Conservation (phyloP, 2,329 filamentous ascomycete genomes). For the Trichoderma sp. region DNA sequence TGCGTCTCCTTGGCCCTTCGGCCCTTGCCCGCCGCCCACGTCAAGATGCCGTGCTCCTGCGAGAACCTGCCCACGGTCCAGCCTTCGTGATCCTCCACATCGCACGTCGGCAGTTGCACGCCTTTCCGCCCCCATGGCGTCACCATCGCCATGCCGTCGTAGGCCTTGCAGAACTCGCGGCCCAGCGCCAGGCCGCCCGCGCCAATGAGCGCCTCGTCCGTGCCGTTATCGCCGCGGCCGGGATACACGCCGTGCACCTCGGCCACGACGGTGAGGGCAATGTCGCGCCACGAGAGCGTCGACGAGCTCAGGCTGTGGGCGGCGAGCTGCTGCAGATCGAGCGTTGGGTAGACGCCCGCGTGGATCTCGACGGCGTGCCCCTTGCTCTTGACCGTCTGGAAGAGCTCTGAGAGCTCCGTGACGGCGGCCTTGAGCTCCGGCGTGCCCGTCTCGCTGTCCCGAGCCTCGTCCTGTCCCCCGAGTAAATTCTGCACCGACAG, state of each 20-base stretch:
- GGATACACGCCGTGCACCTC: slow-evolving; percentile 72
- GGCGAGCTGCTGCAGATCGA: slow-evolving; percentile 79
- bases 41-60: slow-evolving; percentile 77
- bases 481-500: slow-evolving; percentile 34
- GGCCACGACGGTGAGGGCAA: slow-evolving; percentile 69
- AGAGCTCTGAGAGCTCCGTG: slow-evolving; percentile 28
- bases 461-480: slow-evolving; percentile 14
- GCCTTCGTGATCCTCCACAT: slow-evolving; percentile 45
- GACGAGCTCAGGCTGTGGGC: slow-evolving; percentile 59
- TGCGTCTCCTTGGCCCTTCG: slow-evolving; percentile 29
- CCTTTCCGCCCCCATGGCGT: slow-evolving; percentile 54
- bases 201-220: slow-evolving; percentile 66
- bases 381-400: slow-evolving; percentile 36
- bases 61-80: slow-evolving; percentile 73
- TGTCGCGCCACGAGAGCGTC: slow-evolving; percentile 53
- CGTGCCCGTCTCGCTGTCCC: slow-evolving; percentile 18
- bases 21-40: slow-evolving; percentile 47
- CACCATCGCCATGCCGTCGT: slow-evolving; percentile 71
- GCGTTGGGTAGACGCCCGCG: slow-evolving; percentile 72
- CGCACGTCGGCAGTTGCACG: slow-evolving; percentile 32
- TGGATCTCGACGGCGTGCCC: slow-evolving; percentile 66
- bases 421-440: slow-evolving; percentile 30
- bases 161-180: slow-evolving; percentile 72
- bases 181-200: slow-evolving; percentile 71
- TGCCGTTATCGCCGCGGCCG: slow-evolving; percentile 50